Evolutionary conservation across 306 rosid species (phyloP).

Genomic region (Pachyrhizus erosus): DNA sequence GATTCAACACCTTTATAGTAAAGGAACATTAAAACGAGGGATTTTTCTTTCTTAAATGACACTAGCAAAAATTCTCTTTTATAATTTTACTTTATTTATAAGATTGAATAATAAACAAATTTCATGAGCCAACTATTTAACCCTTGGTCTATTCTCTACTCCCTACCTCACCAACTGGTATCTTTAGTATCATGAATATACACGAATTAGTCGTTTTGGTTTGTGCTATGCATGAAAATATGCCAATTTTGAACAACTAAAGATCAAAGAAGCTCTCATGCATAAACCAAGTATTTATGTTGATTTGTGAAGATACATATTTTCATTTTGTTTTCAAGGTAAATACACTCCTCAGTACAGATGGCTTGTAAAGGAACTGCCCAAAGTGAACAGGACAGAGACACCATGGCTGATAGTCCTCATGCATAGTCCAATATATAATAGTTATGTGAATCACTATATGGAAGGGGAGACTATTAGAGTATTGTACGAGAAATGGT

Average conservation of each 20-base stretch:
- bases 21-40: not conserved
- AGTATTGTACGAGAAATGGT: conserved; percentile 66
- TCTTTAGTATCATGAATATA: too few relatives aligned
- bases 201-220: too few relatives aligned
- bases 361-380: conserved; percentile 55
- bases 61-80: not conserved
- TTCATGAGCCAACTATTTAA: not conserved
- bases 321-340: conserved; percentile 36
- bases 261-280: not conserved
- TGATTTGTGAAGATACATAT: not conserved
- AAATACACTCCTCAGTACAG: conserved; percentile 60
- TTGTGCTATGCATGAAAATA: not conserved
- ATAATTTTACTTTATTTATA: not conserved
- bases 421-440: conserved; percentile 54
- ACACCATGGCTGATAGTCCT: conserved; percentile 66
- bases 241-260: not conserved
- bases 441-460: conserved; percentile 48
- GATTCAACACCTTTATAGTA: too few relatives aligned
- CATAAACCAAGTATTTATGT: not conserved
- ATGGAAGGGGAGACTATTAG: conserved; percentile 77
- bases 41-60: not conserved
- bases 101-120: not conserved
- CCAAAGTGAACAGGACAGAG: conserved; percentile 55
- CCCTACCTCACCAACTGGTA: too few relatives aligned
- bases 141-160: not conserved